Conservation (phyloP, 2,329 filamentous ascomycete genomes). For the Monosporascus sp. region DNA sequence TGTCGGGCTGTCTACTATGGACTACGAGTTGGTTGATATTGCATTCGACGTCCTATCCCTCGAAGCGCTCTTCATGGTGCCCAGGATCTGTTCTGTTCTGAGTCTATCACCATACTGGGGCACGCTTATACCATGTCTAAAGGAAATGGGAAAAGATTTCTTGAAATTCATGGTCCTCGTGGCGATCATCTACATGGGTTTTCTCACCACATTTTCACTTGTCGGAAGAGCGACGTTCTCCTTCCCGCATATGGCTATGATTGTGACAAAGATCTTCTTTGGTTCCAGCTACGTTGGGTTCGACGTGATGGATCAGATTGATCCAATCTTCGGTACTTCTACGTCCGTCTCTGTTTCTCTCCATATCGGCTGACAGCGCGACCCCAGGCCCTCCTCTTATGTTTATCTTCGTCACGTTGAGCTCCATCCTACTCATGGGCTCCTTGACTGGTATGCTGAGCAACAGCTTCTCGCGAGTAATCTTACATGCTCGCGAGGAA, state of each 20-base stretch:
- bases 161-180: slow-evolving; percentile 69
- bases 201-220: slow-evolving; percentile 79
- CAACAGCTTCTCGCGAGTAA: slow-evolving; percentile 65
- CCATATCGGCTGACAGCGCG: slow-evolving; percentile 4
- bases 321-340: slow-evolving; percentile 43
- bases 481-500: slow-evolving; percentile 63
- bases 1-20: slow-evolving; percentile 58
- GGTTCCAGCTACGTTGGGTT: slow-evolving; percentile 73
- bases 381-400: slow-evolving; percentile 48
- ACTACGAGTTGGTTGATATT: slow-evolving; percentile 62
- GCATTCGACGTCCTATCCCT: slow-evolving; percentile 87
- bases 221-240: slow-evolving; percentile 66
- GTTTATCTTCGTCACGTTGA: slow-evolving; percentile 71
- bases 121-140: slow-evolving; percentile 81
- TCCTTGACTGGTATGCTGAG: slow-evolving; percentile 73
- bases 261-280: slow-evolving; percentile 76
- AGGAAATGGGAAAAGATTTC: slow-evolving; percentile 93
- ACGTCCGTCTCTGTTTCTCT: not conserved
- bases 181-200: slow-evolving; percentile 77
- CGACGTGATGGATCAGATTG: slow-evolving; percentile 57
- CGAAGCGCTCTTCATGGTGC: slow-evolving; percentile 85
- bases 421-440: slow-evolving; percentile 73
- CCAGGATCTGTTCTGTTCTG: slow-evolving; percentile 80
- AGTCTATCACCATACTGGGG: slow-evolving; percentile 89
- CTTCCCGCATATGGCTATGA: slow-evolving; percentile 65